Conservation (phyloP, 495 filamentous ascomycete genomes). For the Tuber aestivum region DNA sequence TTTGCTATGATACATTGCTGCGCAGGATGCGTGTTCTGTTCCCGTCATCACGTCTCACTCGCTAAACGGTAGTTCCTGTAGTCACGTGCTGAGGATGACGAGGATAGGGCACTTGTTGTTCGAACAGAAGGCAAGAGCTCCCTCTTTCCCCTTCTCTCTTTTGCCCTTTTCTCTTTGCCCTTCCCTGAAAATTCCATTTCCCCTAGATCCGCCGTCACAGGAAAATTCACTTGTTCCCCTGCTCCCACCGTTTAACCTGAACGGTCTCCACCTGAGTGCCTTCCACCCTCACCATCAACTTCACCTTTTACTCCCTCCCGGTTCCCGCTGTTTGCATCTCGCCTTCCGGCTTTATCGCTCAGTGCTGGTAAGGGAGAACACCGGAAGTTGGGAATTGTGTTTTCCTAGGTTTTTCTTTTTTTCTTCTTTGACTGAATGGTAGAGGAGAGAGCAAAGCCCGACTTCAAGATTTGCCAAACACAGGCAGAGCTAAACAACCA, state of each 20-base stretch:
- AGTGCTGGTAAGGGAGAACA: not conserved
- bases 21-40: not conserved
- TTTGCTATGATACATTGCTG: not conserved
- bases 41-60: not conserved
- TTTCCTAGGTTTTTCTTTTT: not conserved
- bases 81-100: not conserved
- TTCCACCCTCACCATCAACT: not conserved
- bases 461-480: not conserved
- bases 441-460: not conserved
- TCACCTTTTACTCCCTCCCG: not conserved
- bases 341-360: not conserved
- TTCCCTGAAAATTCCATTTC: not conserved
- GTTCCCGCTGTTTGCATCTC: not conserved
- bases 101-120: not conserved
- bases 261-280: not conserved
- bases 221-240: not conserved
- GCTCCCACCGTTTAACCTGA: not conserved
- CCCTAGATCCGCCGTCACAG: not conserved
- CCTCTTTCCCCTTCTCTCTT: not conserved
- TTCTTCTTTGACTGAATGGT: not conserved
- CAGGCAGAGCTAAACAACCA: not conserved
- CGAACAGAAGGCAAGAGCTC: not conserved
- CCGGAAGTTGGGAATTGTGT: not conserved
- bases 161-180: not conserved
- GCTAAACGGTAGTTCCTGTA: not conserved